These are phyloP conservation scores for Bryum argenteum DNA, from an alignment of 225 moss, liverwort and hornwort species.

Conservation along the genomic window DNA sequence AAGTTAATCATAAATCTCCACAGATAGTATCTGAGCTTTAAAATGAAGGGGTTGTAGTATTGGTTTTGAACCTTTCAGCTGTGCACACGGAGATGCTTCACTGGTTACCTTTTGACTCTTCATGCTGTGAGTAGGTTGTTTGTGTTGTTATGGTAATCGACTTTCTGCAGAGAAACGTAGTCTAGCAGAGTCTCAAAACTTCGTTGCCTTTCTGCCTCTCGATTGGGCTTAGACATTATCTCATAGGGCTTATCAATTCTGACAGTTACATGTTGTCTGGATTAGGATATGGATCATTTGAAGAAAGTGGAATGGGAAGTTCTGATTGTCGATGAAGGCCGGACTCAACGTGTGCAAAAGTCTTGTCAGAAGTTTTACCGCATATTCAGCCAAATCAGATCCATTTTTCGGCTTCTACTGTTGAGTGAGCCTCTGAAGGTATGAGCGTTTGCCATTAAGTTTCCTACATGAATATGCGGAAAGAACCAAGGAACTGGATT, in stretches of 20 bases:
- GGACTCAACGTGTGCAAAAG: slow-evolving; percentile 65
- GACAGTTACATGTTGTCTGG: slow-evolving; percentile 26
- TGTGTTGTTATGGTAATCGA: slow-evolving; percentile 8
- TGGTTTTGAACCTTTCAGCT: slow-evolving; percentile 3
- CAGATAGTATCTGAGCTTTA: slow-evolving; percentile 1
- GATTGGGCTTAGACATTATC: not conserved
- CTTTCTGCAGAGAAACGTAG: slow-evolving; percentile 11
- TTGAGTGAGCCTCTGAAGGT: slow-evolving; percentile 87
- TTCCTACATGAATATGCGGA: slow-evolving; percentile 5
- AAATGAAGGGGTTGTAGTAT: not conserved
- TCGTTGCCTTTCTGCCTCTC: not conserved
- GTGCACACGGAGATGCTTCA: slow-evolving; percentile 7
- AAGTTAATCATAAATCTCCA: no score
- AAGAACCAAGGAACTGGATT: not conserved
- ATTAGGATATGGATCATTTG: slow-evolving; percentile 75
- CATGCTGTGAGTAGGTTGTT: slow-evolving; percentile 15
- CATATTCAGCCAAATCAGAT: slow-evolving; percentile 57
- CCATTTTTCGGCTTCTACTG: slow-evolving; percentile 69
- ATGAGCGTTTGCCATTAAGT: slow-evolving; percentile 1
- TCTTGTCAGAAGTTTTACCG: slow-evolving; percentile 67
- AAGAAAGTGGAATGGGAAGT: slow-evolving; percentile 77
- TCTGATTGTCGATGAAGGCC: slow-evolving; percentile 77
- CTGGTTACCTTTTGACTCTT: not conserved
- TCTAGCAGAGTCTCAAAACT: slow-evolving; percentile 11
- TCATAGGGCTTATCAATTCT: not conserved